Evolutionary conservation across 805 yeast genomes (phyloP).

Genomic region (Groenewaldozyma tartarivorans): DNA sequence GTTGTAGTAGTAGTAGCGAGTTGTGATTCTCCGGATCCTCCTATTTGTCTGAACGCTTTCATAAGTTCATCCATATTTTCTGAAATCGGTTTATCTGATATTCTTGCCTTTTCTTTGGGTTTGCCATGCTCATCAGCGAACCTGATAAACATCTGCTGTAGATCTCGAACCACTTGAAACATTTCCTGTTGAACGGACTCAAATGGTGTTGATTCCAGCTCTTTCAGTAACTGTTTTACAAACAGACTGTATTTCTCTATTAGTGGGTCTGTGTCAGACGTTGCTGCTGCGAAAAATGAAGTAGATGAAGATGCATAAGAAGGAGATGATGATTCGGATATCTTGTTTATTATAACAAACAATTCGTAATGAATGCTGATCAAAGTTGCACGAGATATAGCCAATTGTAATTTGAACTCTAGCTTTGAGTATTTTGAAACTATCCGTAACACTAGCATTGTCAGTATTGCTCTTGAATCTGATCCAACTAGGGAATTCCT

Average conservation of each 20-base stretch:
- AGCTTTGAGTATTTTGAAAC: conserved; percentile 17
- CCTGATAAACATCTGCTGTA: conserved; percentile 22
- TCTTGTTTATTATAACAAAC: conserved; percentile 12
- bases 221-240: conserved; percentile 20
- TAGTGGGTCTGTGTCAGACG: conserved; percentile 11
- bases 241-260: conserved; percentile 20
- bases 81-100: conserved; percentile 3
- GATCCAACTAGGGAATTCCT: conserved; percentile 8
- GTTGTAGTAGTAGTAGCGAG: conserved; percentile 2
- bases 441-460: conserved; percentile 24
- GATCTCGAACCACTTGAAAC: conserved; percentile 23
- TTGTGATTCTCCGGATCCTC: neutral
- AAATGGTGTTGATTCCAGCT: conserved; percentile 21
- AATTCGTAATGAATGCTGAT: conserved; percentile 25
- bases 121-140: conserved; percentile 14
- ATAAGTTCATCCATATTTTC: conserved; percentile 20
- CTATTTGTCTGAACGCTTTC: conserved; percentile 18
- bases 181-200: conserved; percentile 22
- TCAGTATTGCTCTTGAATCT: conserved; percentile 24
- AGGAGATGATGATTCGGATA: neutral
- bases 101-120: conserved; percentile 1
- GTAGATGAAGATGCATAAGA: neutral
- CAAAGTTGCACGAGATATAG: conserved; percentile 23
- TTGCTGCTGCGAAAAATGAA: neutral
- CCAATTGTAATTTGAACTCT: conserved; percentile 22